Conservation (phyloP, 2,329 filamentous ascomycete species). For the Torrubiella hemipterigena region DNA sequence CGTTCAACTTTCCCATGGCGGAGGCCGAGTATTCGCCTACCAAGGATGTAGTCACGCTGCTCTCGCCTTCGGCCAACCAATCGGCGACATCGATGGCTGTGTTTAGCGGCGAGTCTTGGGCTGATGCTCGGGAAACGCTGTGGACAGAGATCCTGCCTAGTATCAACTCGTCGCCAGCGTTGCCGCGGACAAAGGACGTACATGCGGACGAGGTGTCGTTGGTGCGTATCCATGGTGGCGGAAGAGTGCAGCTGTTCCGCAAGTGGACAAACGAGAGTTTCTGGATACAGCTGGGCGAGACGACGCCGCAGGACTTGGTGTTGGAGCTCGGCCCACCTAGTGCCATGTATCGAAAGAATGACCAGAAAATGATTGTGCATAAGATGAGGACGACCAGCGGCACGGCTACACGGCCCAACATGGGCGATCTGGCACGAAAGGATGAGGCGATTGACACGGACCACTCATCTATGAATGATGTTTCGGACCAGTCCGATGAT, state of each 20-base stretch:
- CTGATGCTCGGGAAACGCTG: conserved; percentile 62
- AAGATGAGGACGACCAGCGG: conserved; percentile 45
- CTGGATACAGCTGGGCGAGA: conserved; percentile 69
- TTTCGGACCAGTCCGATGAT: conserved; percentile 53
- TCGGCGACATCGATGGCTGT: conserved; percentile 80
- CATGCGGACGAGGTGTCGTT: conserved; percentile 84
- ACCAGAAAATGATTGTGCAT: conserved; percentile 81
- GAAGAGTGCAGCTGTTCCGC: conserved; percentile 65
- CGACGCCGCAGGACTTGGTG: conserved; percentile 82
- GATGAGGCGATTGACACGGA: conserved; percentile 61
- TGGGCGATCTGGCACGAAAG: conserved; percentile 27
- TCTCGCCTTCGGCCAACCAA: conserved; percentile 66
- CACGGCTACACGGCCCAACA: conserved; percentile 32
- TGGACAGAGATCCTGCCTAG: conserved; percentile 67
- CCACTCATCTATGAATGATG: conserved; percentile 60
- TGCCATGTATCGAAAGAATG: conserved; percentile 84
- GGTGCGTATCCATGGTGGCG: conserved; percentile 65
- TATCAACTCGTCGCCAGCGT: conserved; percentile 57
- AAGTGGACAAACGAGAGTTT: conserved; percentile 55
- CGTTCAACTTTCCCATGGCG: conserved; percentile 78
- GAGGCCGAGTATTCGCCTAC: conserved; percentile 60
- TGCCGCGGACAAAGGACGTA: conserved; percentile 61
- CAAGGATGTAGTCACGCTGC: conserved; percentile 74
- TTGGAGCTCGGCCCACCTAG: conserved; percentile 87
- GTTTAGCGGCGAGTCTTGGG: conserved; percentile 85